Evolutionary conservation across 768 basidiomycete species (phyloP).

Genomic region (Hypholoma sublateritium): DNA sequence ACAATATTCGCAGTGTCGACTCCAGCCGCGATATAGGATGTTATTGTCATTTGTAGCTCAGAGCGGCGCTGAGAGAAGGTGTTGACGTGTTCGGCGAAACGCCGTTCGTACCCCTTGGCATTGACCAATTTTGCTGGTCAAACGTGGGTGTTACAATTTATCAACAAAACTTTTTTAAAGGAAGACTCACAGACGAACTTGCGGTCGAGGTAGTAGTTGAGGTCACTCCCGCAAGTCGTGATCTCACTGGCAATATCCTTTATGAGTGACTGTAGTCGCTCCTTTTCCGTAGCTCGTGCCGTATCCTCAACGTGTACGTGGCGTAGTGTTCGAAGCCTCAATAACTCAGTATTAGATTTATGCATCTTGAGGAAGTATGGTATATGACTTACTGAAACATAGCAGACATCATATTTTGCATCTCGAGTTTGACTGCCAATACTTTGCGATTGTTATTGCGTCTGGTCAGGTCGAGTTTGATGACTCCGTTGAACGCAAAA

Average conservation of each 20-base stretch:
- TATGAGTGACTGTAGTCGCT: constrained; percentile 23
- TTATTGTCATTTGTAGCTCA: constrained; percentile 31
- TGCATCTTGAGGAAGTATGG: background rate
- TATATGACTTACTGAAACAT: constrained; percentile 38
- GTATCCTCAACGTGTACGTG: constrained; percentile 14
- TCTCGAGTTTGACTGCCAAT: constrained; percentile 36
- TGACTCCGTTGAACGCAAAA: constrained; percentile 40
- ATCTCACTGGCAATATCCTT: constrained; percentile 34
- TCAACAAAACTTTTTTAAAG: no score
- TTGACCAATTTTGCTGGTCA: constrained; percentile 30
- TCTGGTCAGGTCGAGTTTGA: constrained; percentile 38
- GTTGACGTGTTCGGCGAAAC: constrained; percentile 27
- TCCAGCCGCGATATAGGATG: constrained; percentile 29
- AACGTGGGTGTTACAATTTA: no score
- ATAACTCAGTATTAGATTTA: background rate
- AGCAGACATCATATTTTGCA: constrained; percentile 43
- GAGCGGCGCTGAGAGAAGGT: constrained; percentile 28
- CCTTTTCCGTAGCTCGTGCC: constrained; percentile 23
- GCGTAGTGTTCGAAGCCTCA: constrained; percentile 16
- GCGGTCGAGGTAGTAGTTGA: constrained; percentile 38
- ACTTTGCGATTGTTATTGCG: constrained; percentile 45
- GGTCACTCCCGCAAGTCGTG: constrained; percentile 33
- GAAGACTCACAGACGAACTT: constrained; percentile 26
- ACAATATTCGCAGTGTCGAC: constrained; percentile 27
- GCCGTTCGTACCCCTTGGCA: constrained; percentile 31